These are phyloP conservation scores for Castanopsis chinensis DNA, from an alignment of 306 rosid species.

Conservation along the genomic window DNA sequence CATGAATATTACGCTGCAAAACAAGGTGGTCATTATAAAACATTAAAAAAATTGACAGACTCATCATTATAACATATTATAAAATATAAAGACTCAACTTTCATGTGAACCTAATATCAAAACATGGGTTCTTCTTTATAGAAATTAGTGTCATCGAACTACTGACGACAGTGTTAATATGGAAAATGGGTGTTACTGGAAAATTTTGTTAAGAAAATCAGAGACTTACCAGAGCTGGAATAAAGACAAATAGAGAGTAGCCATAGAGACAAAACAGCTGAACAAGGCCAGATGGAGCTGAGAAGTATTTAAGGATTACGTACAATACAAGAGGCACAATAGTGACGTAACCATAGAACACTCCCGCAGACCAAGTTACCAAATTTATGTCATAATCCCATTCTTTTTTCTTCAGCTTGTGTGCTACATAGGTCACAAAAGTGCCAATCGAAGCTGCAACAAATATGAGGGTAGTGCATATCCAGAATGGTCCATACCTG, in stretches of 20 bases:
- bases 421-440: slow-evolving; percentile 84
- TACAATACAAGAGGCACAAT: slow-evolving; percentile 74
- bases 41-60: background rate
- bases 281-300: slow-evolving; percentile 88
- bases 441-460: slow-evolving; percentile 96
- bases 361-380: slow-evolving; percentile 93
- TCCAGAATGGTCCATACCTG: slow-evolving; percentile 99
- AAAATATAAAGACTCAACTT: background rate
- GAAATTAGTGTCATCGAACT: background rate
- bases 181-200: background rate
- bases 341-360: slow-evolving; percentile 92
- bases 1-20: background rate
- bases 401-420: slow-evolving; percentile 70
- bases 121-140: background rate
- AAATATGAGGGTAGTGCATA: slow-evolving; percentile 91
- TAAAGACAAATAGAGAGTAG: slow-evolving; percentile 84
- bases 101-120: background rate
- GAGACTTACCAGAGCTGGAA: slow-evolving; percentile 83
- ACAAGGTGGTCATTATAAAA: background rate
- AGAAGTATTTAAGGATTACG: slow-evolving; percentile 83
- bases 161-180: background rate
- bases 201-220: background rate
- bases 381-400: slow-evolving; percentile 94
- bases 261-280: slow-evolving; percentile 94
- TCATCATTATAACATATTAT: background rate